A percentile compares a stretch with the other conserved stretches of the same genome.
Evolutionary conservation across 1,139 yeast species (phyloP).

Genomic region (Taiozyma sp.): DNA sequence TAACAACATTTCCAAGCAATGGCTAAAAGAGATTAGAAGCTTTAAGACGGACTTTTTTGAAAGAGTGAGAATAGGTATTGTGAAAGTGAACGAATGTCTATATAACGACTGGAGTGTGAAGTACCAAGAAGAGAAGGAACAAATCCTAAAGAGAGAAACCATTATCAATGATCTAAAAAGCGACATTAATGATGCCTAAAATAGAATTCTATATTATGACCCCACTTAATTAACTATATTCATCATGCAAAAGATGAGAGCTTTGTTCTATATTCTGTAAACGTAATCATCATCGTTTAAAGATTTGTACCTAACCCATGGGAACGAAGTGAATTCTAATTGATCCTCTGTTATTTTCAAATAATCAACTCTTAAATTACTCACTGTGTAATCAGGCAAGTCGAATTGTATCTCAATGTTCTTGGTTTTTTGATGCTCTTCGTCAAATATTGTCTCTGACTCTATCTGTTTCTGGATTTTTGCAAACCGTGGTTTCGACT

Average conservation of each 20-base stretch:
- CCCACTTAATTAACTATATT: slow-evolving; percentile 8
- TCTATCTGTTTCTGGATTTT: slow-evolving; percentile 29
- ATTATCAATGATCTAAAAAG: slow-evolving; percentile 3
- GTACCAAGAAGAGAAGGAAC: slow-evolving; percentile 19
- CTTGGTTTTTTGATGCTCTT: slow-evolving; percentile 22
- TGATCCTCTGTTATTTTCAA: slow-evolving; percentile 66
- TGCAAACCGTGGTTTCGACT: slow-evolving; percentile 30
- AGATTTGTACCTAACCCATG: slow-evolving; percentile 76
- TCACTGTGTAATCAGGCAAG: slow-evolving; percentile 63
- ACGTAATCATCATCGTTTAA: slow-evolving; percentile 45
- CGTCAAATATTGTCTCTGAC: slow-evolving; percentile 37
- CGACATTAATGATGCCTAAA: slow-evolving; percentile 1
- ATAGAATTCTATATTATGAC: not conserved
- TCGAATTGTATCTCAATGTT: slow-evolving; percentile 54
- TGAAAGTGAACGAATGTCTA: slow-evolving; percentile 16
- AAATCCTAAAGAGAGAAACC: slow-evolving; percentile 17
- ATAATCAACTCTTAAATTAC: slow-evolving; percentile 71
- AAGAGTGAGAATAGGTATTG: slow-evolving; percentile 18
- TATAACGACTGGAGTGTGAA: slow-evolving; percentile 18
- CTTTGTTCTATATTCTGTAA: slow-evolving; percentile 17
- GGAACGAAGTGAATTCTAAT: slow-evolving; percentile 69
- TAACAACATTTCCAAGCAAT: slow-evolving; percentile 25
- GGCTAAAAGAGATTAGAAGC: slow-evolving; percentile 16
- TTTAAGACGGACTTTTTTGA: slow-evolving; percentile 23
- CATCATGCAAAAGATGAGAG: not conserved